Base-by-base conservation (phyloP, 2,329 filamentous ascomycete genomes). In the Aspergillus floridensis region DNA sequence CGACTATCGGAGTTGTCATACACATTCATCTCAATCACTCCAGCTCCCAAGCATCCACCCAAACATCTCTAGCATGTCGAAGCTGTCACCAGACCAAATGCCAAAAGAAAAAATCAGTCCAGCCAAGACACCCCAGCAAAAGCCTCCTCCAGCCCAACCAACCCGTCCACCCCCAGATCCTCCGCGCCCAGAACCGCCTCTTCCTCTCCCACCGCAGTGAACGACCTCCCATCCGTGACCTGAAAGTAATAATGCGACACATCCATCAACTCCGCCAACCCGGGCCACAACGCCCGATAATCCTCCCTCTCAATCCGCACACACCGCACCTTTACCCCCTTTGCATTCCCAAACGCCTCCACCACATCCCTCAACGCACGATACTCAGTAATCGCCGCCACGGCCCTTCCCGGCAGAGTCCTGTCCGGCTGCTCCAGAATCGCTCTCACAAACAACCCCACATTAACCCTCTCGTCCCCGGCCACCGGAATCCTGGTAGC, bases 201-300 rank as follows among this genome's bases (percentile, higher is more conserved):
- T 12, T 10, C 22, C 24, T n/a, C 8, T 5, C 26, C 48, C 10
- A 19, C 21, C 22, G 10, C 12, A 5, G 22, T 10, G 12, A 24
- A 49, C 5, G 61, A 19, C 24, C 2, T 50, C 6, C 24, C 52
- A n/a, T 32, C 52, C 7, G 24, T 31, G 6, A 50, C 21, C 46
- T 59, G 44, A 3, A 54, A 48, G 46, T 59, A 59, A 5, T 22
- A 21, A 14, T 49, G 12, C 10, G 46, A 46, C 2, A 59, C 46
- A n/a, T 70, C 69, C 64, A 76, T 65, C 49, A 72, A 61, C 24
- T 63, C 57, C 4, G 68, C 73, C 66, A 67, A 72, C 10, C 51
- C 62, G 0, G 72, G 69, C 69, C 70, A 77, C 38, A 77, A 41
- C 4, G 26, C 54, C 41, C 66, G 56, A 60, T 68, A 76, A 2